phyloP scores from a whole-genome alignment of 2,329 filamentous ascomycete genomes.

The Pseudogymnoascus verrucosus region DNA sequence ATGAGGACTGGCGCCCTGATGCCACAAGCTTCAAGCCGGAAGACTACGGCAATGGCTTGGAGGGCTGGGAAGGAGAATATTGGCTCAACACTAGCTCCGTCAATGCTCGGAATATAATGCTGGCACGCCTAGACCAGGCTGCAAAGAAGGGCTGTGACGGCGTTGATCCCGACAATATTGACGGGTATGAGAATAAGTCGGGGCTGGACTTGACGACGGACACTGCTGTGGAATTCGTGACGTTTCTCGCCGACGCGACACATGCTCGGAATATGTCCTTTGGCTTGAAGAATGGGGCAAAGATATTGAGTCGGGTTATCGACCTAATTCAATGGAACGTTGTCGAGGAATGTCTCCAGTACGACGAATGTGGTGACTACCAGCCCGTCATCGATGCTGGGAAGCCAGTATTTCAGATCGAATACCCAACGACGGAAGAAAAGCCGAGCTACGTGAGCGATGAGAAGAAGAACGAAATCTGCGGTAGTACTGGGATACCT shows the following conservation, averaged over 20 bases:
- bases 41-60: conserved; percentile 51
- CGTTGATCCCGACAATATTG: conserved; percentile 65
- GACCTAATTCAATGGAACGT: neutral
- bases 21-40: conserved; percentile 41
- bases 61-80: conserved; percentile 58
- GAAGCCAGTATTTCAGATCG: conserved; percentile 66
- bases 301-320: neutral
- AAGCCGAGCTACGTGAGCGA: conserved; percentile 1
- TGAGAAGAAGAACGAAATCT: neutral
- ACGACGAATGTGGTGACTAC: conserved; percentile 50
- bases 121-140: conserved; percentile 49
- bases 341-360: conserved; percentile 53
- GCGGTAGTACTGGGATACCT: neutral
- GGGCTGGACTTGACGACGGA: conserved; percentile 49
- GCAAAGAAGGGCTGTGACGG: conserved; percentile 56
- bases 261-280: conserved; percentile 47
- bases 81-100: conserved; percentile 55
- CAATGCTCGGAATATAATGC: conserved; percentile 59
- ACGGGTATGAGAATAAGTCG: conserved; percentile 58
- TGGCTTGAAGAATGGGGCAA: conserved; percentile 59
- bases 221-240: conserved; percentile 51
- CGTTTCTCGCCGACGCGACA: conserved; percentile 50
- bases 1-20: conserved; percentile 54
- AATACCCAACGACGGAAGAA: conserved; percentile 45
- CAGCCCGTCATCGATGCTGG: conserved; percentile 46